phyloP scores from a whole-genome alignment of 176 grass and related monocot genomes.

The Musa troglodytarum region DNA sequence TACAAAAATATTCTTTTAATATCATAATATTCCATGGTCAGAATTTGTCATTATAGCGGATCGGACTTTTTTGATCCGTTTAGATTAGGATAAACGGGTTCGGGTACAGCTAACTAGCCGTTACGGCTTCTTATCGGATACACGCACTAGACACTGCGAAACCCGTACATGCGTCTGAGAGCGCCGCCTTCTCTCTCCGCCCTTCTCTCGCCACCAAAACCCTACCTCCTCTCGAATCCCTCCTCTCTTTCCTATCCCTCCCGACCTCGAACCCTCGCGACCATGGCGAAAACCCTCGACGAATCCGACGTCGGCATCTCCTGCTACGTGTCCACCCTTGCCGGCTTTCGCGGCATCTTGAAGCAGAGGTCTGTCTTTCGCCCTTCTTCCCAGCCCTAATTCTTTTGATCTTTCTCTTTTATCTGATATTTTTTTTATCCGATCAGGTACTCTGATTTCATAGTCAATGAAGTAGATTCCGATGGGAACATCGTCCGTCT shows the following conservation, averaged over 20 bases:
- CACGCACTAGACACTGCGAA: too few species aligned
- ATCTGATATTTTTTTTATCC: not conserved
- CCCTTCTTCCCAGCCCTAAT: not conserved
- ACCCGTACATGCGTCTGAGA: not conserved
- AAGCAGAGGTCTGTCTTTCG: slow-evolving; percentile 46
- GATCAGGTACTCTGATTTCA: slow-evolving; percentile 77
- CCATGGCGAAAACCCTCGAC: slow-evolving; percentile 59
- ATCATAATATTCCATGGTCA: too few species aligned
- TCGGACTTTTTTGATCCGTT: too few species aligned
- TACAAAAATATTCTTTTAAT: too few species aligned
- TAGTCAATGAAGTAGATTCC: slow-evolving; percentile 68
- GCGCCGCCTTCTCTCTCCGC: not conserved
- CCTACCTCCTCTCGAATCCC: not conserved
- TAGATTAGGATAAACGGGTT: too few species aligned
- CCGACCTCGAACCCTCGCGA: not conserved
- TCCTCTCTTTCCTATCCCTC: not conserved
- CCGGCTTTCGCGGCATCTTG: slow-evolving; percentile 72
- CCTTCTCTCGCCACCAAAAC: not conserved
- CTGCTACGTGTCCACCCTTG: slow-evolving; percentile 74
- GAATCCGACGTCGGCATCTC: slow-evolving; percentile 73
- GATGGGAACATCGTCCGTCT: slow-evolving; percentile 58
- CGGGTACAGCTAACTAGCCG: too few species aligned
- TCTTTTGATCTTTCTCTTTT: not conserved
- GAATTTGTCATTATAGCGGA: too few species aligned
- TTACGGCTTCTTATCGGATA: too few species aligned